These are phyloP conservation scores for Mortierella sp. DNA, from an alignment of 371 early-diverging fungal genomes.

Conservation along the genomic window DNA sequence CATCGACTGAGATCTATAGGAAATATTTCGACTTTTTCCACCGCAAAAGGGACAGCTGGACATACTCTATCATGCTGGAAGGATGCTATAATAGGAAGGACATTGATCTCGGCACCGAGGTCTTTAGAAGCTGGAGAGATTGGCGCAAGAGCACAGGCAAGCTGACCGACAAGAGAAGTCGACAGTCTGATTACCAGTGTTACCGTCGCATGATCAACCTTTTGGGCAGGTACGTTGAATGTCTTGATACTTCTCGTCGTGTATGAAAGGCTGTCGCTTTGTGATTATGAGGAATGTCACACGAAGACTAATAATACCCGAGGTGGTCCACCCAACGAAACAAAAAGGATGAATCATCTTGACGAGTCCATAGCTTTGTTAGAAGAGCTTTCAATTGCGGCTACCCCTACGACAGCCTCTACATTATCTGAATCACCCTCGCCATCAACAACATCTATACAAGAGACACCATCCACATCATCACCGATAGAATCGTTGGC, in stretches of 20 bases:
- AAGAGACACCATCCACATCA: slow-evolving; percentile 51
- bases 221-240: slow-evolving; percentile 30
- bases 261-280: too few species aligned
- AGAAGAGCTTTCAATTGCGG: slow-evolving; percentile 46
- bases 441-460: slow-evolving; percentile 8
- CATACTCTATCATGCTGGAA: slow-evolving; percentile 63
- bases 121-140: slow-evolving; percentile 54
- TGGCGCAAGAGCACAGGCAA: slow-evolving; percentile 56
- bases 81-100: slow-evolving; percentile 62
- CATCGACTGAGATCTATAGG: slow-evolving; percentile 61
- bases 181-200: slow-evolving; percentile 36
- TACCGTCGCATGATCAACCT: slow-evolving; percentile 45
- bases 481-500: slow-evolving; percentile 7
- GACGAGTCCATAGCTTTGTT: slow-evolving; percentile 44
- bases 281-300: too few species aligned
- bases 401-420: slow-evolving; percentile 19
- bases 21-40: slow-evolving; percentile 57
- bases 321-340: too few species aligned
- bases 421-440: background rate
- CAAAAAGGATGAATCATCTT: slow-evolving; percentile 43
- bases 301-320: too few species aligned
- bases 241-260: background rate
- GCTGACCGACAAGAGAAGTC: slow-evolving; percentile 59
- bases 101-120: slow-evolving; percentile 58
- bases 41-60: slow-evolving; percentile 64